phyloP scores from a whole-genome alignment of 441 rosid species.

The Aleurites moluccanus region DNA sequence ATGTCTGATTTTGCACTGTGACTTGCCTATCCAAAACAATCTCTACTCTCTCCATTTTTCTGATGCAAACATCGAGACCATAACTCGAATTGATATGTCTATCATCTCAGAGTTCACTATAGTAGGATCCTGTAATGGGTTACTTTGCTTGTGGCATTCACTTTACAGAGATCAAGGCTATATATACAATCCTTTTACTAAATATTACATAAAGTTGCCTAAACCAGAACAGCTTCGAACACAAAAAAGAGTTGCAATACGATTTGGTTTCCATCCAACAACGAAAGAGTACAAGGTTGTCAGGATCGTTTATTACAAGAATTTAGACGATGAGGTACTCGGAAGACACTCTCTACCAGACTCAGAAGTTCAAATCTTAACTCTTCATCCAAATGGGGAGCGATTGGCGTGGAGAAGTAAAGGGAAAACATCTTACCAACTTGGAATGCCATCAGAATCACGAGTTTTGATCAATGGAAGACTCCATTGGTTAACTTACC shows the following conservation, averaged over 20 bases:
- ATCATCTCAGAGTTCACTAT: slow-evolving; percentile 18
- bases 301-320: slow-evolving; percentile 1
- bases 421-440: slow-evolving; percentile 6
- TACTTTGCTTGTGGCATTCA: slow-evolving; percentile 25
- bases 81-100: slow-evolving; percentile 20
- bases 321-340: neutral
- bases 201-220: slow-evolving; percentile 17
- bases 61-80: neutral
- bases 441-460: neutral
- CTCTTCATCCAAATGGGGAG: neutral
- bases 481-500: slow-evolving; percentile 34
- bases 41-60: slow-evolving; percentile 20
- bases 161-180: neutral
- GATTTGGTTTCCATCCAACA: slow-evolving; percentile 22
- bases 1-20: slow-evolving; percentile 23
- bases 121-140: slow-evolving; percentile 34
- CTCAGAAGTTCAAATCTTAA: slow-evolving; percentile 24
- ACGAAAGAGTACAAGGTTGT: slow-evolving; percentile 28
- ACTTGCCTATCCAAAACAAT: slow-evolving; percentile 12
- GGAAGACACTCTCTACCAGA: neutral
- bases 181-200: slow-evolving; percentile 30
- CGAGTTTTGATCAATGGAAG: slow-evolving; percentile 28
- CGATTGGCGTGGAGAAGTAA: slow-evolving; percentile 21
- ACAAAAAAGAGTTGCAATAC: slow-evolving; percentile 8
- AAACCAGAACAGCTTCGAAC: neutral